Evolutionary conservation across 352 stramenopile species (phyloP), one percentile per base, ranked within the genome.

Genomic region (Phytophthora hibernalis): DNA sequence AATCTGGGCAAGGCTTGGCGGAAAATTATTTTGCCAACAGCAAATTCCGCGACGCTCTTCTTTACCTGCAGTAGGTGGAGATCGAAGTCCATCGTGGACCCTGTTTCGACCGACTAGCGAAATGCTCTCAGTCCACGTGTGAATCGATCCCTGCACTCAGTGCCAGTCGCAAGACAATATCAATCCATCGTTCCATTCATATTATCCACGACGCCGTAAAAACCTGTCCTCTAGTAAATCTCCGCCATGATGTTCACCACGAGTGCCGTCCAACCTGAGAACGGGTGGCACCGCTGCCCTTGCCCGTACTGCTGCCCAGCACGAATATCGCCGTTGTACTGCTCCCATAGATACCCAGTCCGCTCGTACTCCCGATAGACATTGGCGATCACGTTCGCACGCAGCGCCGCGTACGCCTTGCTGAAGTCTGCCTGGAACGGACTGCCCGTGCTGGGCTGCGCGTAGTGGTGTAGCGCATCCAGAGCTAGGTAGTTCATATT

Each of bases 181-280:
- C 5, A 31, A 31, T 31, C 26, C 26, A 31, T 31, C 26, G 26
- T 7, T 31, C 37, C 37, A 21, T 43, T 18, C 33, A 40, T 7
- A 40, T 43, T 43, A 20, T 18, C 37, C 37, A 43, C 15, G 37
- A 43, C 37, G 20, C 31, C 37, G 5, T 43, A n/a, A 31, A 31
- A 31, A 7, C 26, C 2, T 16, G 16, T 38, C n/a, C 16, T 20
- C 60, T 88, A 96, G 70, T 97, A 98, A 45, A 82, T 86, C 63
- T 98, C 95, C 9, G 84, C 82, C 86, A 98, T 97, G 55, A 98
- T 98, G 61, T 96, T 96, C 18, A 98, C 82, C 24, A 98, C 76
- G 13, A 97, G 79, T 20, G 92, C 83, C 4, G 93, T 98, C 95
- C 95, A 98, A n/a, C 94, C 95, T 0, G 91, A 96, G 65, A 98